Conservation (phyloP, 169 alveolate genomes). For the Eimeria necatrix region DNA sequence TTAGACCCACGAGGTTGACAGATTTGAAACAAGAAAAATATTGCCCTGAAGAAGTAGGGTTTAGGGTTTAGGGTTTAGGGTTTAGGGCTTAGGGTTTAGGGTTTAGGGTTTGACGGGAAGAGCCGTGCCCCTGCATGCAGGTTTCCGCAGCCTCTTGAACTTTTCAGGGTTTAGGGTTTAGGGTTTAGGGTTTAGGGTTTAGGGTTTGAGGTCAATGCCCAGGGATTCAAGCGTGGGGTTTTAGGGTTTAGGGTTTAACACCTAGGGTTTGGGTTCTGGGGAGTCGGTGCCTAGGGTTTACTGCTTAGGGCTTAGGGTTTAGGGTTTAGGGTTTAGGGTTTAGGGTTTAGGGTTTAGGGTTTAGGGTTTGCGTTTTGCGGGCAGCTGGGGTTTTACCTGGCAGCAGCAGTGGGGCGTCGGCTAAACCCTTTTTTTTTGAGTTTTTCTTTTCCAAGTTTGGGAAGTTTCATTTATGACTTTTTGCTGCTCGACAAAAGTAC, state of each 20-base stretch:
- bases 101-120: too few species aligned
- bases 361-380: constrained; percentile 25
- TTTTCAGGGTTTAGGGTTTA: neutral
- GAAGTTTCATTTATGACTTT: neutral
- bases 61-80: too few species aligned
- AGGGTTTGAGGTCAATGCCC: too few species aligned
- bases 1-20: constrained; percentile 89
- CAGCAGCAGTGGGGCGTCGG: constrained; percentile 1
- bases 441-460: neutral
- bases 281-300: too few species aligned
- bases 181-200: too few species aligned
- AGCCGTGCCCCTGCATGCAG: neutral
- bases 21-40: constrained; percentile 91
- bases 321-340: too few species aligned
- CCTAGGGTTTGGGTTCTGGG: too few species aligned
- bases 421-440: constrained; percentile 2
- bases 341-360: too few species aligned
- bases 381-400: constrained; percentile 50
- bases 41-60: constrained; percentile 93
- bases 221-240: too few species aligned
- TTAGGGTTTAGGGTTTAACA: too few species aligned
- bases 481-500: neutral
- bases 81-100: too few species aligned
- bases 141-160: neutral
- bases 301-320: too few species aligned